Evolutionary conservation across 2,329 filamentous ascomycete species (phyloP).

Genomic region (Trichoderma endophyticum): DNA sequence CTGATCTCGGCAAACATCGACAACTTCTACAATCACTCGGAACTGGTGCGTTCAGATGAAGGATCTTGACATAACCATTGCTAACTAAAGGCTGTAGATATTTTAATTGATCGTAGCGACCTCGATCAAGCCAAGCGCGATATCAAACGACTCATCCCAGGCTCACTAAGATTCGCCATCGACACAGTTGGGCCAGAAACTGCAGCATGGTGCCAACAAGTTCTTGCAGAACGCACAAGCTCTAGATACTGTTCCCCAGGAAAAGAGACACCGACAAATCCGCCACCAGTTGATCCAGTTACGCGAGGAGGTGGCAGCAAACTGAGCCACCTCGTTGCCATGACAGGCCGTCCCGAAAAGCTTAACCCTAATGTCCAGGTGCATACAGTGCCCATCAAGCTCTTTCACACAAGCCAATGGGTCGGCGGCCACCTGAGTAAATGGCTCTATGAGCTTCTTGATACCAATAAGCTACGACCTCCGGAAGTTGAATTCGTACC

Average conservation of each 20-base stretch:
- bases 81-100: not conserved
- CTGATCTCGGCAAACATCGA: not conserved
- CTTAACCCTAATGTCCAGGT: constrained; percentile 5
- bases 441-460: constrained; percentile 14
- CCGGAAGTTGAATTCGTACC: not conserved
- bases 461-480: not conserved
- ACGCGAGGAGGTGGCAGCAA: constrained; percentile 14
- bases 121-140: constrained; percentile 16
- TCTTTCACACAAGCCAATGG: constrained; percentile 12
- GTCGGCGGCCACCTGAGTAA: constrained; percentile 14
- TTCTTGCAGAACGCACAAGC: constrained; percentile 15
- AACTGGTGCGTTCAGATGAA: not conserved
- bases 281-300: not conserved
- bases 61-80: not conserved
- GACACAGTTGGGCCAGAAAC: constrained; percentile 7
- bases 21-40: not conserved
- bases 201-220: constrained; percentile 13
- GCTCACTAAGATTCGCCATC: constrained; percentile 11
- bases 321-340: constrained; percentile 12
- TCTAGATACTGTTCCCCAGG: constrained; percentile 13
- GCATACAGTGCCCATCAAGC: constrained; percentile 8
- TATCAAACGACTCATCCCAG: constrained; percentile 3
- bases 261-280: constrained; percentile 13
- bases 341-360: not conserved
- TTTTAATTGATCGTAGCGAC: not conserved